Conservation (phyloP, 305 asterid species). For the Solanum chacoense region DNA sequence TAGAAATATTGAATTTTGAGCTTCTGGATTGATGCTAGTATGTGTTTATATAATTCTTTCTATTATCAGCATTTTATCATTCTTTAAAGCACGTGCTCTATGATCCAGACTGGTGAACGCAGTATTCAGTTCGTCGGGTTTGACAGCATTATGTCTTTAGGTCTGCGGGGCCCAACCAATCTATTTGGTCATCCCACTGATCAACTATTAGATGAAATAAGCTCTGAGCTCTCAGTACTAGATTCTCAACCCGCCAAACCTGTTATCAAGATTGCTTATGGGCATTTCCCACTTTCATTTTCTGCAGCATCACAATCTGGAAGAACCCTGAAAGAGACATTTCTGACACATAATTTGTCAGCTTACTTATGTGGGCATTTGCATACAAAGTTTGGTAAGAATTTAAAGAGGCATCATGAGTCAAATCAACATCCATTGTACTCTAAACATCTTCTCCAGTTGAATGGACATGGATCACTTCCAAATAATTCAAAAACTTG, state of each 20-base stretch:
- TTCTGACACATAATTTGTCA: constrained; percentile 37
- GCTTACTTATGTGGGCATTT: constrained; percentile 92
- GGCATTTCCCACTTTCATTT: constrained; percentile 93
- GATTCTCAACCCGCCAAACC: constrained; percentile 39
- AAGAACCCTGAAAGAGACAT: constrained; percentile 51
- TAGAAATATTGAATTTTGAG: neutral
- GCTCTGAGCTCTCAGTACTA: constrained; percentile 58
- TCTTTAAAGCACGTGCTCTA: constrained; percentile 13
- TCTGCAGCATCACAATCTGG: constrained; percentile 71
- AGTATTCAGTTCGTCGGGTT: constrained; percentile 75
- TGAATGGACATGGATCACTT: constrained; percentile 41
- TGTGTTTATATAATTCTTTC: neutral
- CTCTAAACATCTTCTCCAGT: constrained; percentile 44
- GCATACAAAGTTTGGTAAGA: constrained; percentile 68
- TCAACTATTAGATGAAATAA: constrained; percentile 50
- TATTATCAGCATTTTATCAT: constrained; percentile 5
- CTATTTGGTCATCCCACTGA: constrained; percentile 97
- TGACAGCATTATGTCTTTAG: constrained; percentile 66
- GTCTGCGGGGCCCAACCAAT: constrained; percentile 93
- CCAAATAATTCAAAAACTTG: constrained; percentile 21
- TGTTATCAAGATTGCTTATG: constrained; percentile 63
- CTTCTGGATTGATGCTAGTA: neutral
- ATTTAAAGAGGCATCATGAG: constrained; percentile 68
- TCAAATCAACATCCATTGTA: constrained; percentile 15
- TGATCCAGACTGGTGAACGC: constrained; percentile 58